Percentiles rank a stretch among this genome's conserved stretches.
Conservation (phyloP, 768 basidiomycete species). For the Mrakia frigida region DNA sequence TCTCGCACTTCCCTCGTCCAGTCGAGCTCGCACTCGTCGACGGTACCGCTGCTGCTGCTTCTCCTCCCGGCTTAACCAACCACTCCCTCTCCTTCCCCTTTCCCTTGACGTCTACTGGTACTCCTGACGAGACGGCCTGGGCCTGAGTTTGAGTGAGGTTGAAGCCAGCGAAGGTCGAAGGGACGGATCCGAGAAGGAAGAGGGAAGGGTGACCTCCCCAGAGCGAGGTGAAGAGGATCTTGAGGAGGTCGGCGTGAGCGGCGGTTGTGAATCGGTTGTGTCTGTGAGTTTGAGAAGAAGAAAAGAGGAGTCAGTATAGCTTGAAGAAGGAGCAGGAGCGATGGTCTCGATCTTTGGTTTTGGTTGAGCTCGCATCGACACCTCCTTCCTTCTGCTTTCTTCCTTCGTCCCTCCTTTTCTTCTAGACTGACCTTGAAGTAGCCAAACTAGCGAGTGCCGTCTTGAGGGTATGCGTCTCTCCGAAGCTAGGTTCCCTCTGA, state of each 20-base stretch:
- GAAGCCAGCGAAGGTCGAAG: background rate
- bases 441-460: background rate
- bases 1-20: conserved; percentile 52
- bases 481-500: background rate
- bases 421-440: background rate
- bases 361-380: background rate
- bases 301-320: background rate
- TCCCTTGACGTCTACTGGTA: conserved; percentile 9
- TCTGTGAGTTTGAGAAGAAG: background rate
- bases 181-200: background rate
- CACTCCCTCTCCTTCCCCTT: conserved; percentile 24
- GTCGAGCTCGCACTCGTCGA: background rate
- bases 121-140: background rate
- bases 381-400: background rate
- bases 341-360: background rate
- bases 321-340: background rate
- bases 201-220: background rate
- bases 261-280: conserved; percentile 2
- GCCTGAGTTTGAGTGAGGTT: conserved; percentile 12
- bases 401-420: background rate
- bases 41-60: background rate
- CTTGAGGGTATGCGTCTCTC: background rate
- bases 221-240: conserved; percentile 17
- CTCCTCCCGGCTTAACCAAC: background rate
- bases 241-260: conserved; percentile 14